Evolutionary conservation across 768 basidiomycete species (phyloP).

Genomic region (Lentinus tigrinus): DNA sequence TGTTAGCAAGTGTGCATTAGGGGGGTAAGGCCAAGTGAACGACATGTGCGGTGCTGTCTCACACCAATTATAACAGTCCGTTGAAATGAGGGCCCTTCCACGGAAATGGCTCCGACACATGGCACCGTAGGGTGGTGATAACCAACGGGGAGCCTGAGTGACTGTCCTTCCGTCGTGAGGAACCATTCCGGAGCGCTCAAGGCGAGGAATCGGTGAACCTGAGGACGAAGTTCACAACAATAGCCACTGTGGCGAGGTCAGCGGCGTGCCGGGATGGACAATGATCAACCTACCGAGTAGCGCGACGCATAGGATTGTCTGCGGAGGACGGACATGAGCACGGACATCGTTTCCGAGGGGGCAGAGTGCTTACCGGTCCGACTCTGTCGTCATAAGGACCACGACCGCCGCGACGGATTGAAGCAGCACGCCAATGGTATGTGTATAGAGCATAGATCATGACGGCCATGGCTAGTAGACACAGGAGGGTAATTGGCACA

Average conservation of each 20-base stretch:
- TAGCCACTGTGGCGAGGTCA: slow-evolving; percentile 56
- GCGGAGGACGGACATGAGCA: slow-evolving; percentile 16
- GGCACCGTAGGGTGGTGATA: no score
- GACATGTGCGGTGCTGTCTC: background rate
- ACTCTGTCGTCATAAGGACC: slow-evolving; percentile 97
- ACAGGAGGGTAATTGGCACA: slow-evolving; percentile 14
- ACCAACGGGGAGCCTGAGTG: no score
- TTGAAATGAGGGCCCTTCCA: no score
- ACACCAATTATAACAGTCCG: no score
- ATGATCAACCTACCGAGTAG: slow-evolving; percentile 57
- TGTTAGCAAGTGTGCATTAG: background rate
- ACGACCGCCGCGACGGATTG: slow-evolving; percentile 86
- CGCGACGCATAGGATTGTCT: slow-evolving; percentile 84
- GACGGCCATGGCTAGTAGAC: slow-evolving; percentile 79
- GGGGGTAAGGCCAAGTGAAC: background rate
- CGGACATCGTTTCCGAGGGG: slow-evolving; percentile 3
- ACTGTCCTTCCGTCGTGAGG: no score
- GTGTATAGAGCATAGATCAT: slow-evolving; percentile 96
- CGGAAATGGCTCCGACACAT: no score
- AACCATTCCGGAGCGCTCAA: background rate
- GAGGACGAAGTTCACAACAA: slow-evolving; percentile 82
- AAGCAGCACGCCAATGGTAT: slow-evolving; percentile 94
- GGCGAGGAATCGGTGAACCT: slow-evolving; percentile 53
- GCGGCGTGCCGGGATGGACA: background rate
- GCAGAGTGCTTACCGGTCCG: slow-evolving; percentile 75